phyloP scores from a whole-genome alignment of 345 rosid species.

The Lagerstroemia speciosa region DNA sequence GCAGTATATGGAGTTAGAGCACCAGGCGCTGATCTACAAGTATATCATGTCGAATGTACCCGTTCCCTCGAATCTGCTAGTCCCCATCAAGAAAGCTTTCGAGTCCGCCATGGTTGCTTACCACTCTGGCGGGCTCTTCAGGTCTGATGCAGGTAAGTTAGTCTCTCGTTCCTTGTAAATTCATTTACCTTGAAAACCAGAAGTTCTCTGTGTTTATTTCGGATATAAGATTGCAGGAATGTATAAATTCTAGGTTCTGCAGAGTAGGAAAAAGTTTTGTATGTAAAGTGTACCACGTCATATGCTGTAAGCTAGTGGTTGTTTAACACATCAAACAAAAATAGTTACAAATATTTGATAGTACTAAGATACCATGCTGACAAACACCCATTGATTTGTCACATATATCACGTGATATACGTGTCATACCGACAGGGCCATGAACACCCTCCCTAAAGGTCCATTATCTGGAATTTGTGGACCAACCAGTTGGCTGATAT shows the following conservation, averaged over 20 bases:
- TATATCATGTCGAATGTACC: slow-evolving; percentile 69
- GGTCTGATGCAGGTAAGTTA: slow-evolving; percentile 46
- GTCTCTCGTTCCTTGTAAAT: not conserved
- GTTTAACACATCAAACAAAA: too few relatives aligned
- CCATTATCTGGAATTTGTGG: not conserved
- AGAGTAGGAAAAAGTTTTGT: too few relatives aligned
- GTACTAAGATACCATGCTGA: too few relatives aligned
- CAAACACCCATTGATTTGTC: too few relatives aligned
- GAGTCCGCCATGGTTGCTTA: slow-evolving; percentile 42
- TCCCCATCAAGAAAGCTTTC: slow-evolving; percentile 68
- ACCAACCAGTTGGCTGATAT: not conserved
- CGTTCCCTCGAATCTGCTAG: slow-evolving; percentile 64
- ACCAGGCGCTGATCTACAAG: slow-evolving; percentile 91
- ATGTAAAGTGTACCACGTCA: too few relatives aligned
- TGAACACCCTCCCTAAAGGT: not conserved
- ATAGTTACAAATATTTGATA: too few relatives aligned
- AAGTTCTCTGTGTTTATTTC: not conserved
- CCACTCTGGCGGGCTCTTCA: slow-evolving; percentile 33
- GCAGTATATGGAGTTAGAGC: slow-evolving; percentile 93
- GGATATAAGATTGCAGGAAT: not conserved
- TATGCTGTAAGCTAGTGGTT: too few relatives aligned
- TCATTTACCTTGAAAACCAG: not conserved
- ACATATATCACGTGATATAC: too few relatives aligned
- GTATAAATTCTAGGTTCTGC: not conserved
- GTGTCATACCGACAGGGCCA: too few relatives aligned